Evolutionary conservation across 2,329 filamentous ascomycete genomes (phyloP), one percentile per base, ranked within the genome.

Genomic region (Arthrobotrys iridis): DNA sequence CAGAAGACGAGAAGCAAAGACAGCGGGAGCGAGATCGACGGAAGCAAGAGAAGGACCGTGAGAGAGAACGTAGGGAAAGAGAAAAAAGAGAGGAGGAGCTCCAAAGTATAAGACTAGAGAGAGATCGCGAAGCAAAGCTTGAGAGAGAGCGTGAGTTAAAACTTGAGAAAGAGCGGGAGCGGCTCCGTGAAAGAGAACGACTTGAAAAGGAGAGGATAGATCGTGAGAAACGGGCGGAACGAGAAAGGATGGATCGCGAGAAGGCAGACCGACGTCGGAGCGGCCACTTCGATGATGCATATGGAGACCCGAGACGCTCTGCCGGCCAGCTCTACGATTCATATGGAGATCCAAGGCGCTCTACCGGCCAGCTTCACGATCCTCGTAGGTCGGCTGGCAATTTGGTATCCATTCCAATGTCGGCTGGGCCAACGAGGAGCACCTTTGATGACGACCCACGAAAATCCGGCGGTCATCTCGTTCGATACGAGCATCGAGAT

Each of bases 231-330:
- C 8, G 58, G 18, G 58, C 26, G 15, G 58, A 62, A 35, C 35
- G 58, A 8, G 60, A 74, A 6, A 46, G 70, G 15, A 57, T 57
- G 18, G 55, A 62, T 18, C 50, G 67, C 13, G 59, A 72, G 22
- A 73, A 73, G 60, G 68, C 68, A 33, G 59, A 66, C 4, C 50
- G 55, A 15, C 70, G 70, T 22, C 43, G 28, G 13, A 74, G 70
- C n/a, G 43, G 43, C 28, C 50, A 67, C 28, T 73, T 65, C 50
- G 68, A 73, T 1, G 60, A 59, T 8, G 59, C 33, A 26, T 62
- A 74, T 40, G 70, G 70, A 13, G 70, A 74, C 30, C 70, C 70
- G 20, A 74, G 70, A 30, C 70, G 62, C 22, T 74, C 70, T 24
- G 62, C 62, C 11, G 70, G 70, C n/a, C 70, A 74, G 18, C 43